Percentiles rank a stretch among this genome's conserved stretches.
These are phyloP conservation scores for Hordeum pubiflorum DNA, from an alignment of 202 grass and related monocot genomes.

Conservation along the genomic window DNA sequence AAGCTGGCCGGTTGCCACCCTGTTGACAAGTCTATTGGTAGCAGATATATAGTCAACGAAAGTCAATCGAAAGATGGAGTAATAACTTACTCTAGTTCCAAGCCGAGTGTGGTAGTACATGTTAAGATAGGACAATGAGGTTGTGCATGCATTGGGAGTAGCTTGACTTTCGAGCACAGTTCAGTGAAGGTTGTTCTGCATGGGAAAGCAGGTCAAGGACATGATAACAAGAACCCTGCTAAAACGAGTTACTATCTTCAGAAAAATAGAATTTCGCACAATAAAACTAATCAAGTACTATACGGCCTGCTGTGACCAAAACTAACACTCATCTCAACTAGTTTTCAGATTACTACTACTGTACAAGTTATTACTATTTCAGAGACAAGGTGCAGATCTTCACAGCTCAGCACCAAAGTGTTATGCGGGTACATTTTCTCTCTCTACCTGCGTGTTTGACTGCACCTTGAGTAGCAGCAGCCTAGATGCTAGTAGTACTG, in stretches of 20 bases:
- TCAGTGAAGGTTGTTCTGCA: not conserved
- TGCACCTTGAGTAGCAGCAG: constrained; percentile 19
- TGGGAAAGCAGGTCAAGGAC: not conserved
- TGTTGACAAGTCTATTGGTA: not conserved
- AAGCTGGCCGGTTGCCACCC: not conserved
- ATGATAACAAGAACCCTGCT: not conserved
- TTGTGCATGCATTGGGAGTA: not conserved
- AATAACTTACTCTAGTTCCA: not conserved
- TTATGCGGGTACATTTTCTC: not conserved
- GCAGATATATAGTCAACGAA: not conserved
- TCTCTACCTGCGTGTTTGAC: constrained; percentile 44
- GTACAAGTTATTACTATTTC: not conserved
- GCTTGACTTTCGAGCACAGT: not conserved
- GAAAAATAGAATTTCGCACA: not conserved
- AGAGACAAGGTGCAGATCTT: not conserved
- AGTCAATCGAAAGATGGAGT: not conserved
- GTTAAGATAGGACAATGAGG: constrained; percentile 26
- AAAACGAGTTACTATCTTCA: not conserved
- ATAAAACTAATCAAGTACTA: not conserved
- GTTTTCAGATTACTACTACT: not conserved
- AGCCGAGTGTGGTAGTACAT: not conserved
- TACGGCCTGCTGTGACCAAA: too few species aligned
- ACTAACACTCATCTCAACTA: not conserved
- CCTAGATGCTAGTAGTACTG: constrained; percentile 43
- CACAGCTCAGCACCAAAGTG: not conserved